phyloP scores from a whole-genome alignment of 2,329 filamentous ascomycete genomes.

The Leptographium procerum region DNA sequence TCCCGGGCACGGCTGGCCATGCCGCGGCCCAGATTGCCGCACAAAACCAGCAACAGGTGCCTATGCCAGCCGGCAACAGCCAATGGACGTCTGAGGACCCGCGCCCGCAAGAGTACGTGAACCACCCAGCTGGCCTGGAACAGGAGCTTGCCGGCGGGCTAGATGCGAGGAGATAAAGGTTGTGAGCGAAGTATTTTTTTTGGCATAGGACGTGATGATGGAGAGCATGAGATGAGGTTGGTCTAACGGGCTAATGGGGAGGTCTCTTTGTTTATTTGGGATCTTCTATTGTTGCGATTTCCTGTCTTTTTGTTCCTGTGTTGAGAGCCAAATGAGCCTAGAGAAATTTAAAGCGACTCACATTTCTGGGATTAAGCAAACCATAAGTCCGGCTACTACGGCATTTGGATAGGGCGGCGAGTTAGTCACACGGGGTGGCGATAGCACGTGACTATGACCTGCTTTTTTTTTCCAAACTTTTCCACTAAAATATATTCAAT shows the following conservation, averaged over 20 bases:
- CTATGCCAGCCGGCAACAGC: conserved; percentile 36
- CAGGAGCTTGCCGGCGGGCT: conserved; percentile 49
- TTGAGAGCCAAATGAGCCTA: not conserved
- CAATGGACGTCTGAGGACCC: conserved; percentile 52
- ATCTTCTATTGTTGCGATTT: not conserved
- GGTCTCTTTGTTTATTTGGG: not conserved
- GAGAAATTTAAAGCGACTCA: not conserved
- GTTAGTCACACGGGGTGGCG: not conserved
- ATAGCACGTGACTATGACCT: not conserved
- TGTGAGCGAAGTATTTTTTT: not conserved
- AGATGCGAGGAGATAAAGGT: conserved; percentile 29
- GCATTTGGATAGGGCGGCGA: not conserved
- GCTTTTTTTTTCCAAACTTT: not conserved
- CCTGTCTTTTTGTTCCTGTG: not conserved
- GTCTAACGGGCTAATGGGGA: not conserved
- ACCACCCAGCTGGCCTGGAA: conserved; percentile 40
- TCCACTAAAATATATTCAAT: not conserved
- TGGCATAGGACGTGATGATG: not conserved
- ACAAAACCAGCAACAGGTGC: conserved; percentile 29
- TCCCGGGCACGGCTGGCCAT: conserved; percentile 25
- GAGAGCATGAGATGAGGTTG: not conserved
- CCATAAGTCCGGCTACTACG: not conserved
- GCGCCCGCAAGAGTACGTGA: conserved; percentile 45
- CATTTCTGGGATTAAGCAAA: not conserved
- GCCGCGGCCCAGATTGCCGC: conserved; percentile 9